phyloP scores from a whole-genome alignment of 495 filamentous ascomycete species.

The Penicillium silybi region DNA sequence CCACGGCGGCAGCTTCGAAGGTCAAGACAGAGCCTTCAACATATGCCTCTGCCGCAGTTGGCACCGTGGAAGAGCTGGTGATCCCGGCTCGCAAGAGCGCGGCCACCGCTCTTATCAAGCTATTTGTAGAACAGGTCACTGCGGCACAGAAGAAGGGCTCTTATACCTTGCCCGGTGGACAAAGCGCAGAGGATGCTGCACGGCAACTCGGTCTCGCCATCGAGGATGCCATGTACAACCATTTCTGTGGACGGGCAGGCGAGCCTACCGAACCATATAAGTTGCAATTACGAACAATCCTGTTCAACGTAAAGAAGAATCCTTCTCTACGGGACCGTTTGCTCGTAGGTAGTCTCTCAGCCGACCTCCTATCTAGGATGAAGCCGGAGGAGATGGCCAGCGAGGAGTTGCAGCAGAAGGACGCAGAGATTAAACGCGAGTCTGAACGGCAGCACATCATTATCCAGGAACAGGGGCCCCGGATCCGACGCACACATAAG shows the following conservation, averaged over 20 bases:
- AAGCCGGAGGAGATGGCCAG: slow-evolving; percentile 82
- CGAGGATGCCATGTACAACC: slow-evolving; percentile 65
- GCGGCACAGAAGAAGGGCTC: slow-evolving; percentile 46
- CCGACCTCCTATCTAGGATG: slow-evolving; percentile 77
- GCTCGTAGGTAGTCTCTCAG: slow-evolving; percentile 62
- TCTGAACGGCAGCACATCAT: slow-evolving; percentile 86
- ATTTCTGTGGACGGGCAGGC: slow-evolving; percentile 46
- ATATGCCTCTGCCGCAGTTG: slow-evolving; percentile 10
- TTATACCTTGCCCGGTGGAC: slow-evolving; percentile 50
- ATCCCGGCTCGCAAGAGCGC: slow-evolving; percentile 47
- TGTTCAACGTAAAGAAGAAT: slow-evolving; percentile 85
- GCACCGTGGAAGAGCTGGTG: slow-evolving; percentile 39
- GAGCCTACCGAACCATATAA: slow-evolving; percentile 52
- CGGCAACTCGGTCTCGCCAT: slow-evolving; percentile 62
- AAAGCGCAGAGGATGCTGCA: slow-evolving; percentile 49
- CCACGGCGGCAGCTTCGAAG: slow-evolving; percentile 12
- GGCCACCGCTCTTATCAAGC: slow-evolving; percentile 48
- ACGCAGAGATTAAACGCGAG: slow-evolving; percentile 68
- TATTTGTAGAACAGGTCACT: slow-evolving; percentile 51
- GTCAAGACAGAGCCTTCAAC: slow-evolving; percentile 33
- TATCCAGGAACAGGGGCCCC: slow-evolving; percentile 75
- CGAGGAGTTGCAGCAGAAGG: slow-evolving; percentile 79
- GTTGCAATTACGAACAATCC: slow-evolving; percentile 58
- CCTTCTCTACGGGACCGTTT: slow-evolving; percentile 70
- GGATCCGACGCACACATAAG: slow-evolving; percentile 89